phyloP scores from a whole-genome alignment of 116 monocot species.

The Trichopus zeylanicus region DNA sequence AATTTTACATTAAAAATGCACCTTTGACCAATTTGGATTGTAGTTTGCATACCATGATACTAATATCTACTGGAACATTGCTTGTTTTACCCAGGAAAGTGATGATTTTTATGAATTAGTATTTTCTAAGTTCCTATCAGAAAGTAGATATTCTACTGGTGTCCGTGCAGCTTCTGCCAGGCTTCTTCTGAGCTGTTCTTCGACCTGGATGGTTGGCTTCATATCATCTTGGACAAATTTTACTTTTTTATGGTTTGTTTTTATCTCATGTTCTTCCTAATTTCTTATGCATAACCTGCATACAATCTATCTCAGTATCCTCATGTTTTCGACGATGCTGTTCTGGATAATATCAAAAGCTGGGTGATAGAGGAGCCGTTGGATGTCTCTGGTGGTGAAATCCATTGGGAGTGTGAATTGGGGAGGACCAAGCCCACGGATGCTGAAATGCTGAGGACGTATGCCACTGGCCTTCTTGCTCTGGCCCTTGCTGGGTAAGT shows the following conservation, averaged over 20 bases:
- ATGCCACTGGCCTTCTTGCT: constrained; percentile 91
- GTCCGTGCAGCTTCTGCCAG: constrained; percentile 73
- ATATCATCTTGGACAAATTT: constrained; percentile 1
- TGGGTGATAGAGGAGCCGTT: constrained; percentile 75
- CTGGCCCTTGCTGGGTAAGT: constrained; percentile 35
- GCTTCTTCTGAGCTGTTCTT: constrained; percentile 70
- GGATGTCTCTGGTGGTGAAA: constrained; percentile 29
- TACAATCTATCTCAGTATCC: constrained; percentile 54
- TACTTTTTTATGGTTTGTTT: background rate
- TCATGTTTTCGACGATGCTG: constrained; percentile 80
- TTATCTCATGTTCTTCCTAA: too few species aligned
- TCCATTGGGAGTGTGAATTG: constrained; percentile 45
- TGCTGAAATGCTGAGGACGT: constrained; percentile 81
- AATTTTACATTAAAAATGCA: too few species aligned
- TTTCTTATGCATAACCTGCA: too few species aligned
- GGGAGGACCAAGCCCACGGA: constrained; percentile 60
- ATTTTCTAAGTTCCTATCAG: constrained; percentile 71
- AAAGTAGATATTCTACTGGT: constrained; percentile 55
- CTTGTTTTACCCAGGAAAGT: constrained; percentile 57
- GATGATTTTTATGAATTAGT: constrained; percentile 86
- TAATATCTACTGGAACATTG: too few species aligned
- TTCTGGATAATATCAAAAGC: constrained; percentile 80
- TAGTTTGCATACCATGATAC: too few species aligned
- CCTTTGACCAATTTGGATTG: too few species aligned
- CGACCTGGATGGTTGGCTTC: constrained; percentile 61